phyloP scores from a whole-genome alignment of 2,329 filamentous ascomycete species.

The Botrytis medusae region DNA sequence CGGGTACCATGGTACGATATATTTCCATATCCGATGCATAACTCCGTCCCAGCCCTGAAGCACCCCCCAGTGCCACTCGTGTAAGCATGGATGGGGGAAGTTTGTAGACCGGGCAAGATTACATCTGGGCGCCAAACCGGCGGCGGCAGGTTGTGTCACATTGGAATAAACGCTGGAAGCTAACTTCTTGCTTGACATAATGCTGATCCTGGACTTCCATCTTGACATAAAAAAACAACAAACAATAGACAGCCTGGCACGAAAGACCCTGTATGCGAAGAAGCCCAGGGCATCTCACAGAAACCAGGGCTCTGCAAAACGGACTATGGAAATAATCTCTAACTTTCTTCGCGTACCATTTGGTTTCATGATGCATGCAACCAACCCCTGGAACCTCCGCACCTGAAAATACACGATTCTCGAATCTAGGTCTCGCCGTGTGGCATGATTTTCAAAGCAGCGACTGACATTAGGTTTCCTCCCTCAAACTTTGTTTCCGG shows the following conservation, averaged over 20 bases:
- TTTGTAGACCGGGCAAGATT: neutral
- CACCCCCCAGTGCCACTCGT: neutral
- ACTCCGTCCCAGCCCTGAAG: neutral
- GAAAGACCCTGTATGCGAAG: neutral
- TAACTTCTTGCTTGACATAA: neutral
- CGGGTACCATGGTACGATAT: neutral
- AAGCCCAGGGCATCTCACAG: neutral
- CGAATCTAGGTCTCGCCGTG: neutral
- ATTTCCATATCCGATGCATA: neutral
- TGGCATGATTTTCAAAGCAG: neutral
- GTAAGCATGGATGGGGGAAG: neutral
- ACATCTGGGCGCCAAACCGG: neutral
- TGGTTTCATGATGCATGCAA: neutral
- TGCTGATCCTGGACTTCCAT: neutral
- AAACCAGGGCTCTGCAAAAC: neutral
- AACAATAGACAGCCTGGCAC: neutral
- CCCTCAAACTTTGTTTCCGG: neutral
- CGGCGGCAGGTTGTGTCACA: constrained; percentile 9
- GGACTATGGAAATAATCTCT: neutral
- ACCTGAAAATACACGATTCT: neutral
- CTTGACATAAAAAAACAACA: neutral
- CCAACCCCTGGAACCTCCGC: neutral
- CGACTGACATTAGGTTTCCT: neutral
- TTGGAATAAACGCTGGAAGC: neutral
- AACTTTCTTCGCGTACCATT: neutral